Conservation (phyloP, 2,329 filamentous ascomycete species). For the Fusarium hainanense region DNA sequence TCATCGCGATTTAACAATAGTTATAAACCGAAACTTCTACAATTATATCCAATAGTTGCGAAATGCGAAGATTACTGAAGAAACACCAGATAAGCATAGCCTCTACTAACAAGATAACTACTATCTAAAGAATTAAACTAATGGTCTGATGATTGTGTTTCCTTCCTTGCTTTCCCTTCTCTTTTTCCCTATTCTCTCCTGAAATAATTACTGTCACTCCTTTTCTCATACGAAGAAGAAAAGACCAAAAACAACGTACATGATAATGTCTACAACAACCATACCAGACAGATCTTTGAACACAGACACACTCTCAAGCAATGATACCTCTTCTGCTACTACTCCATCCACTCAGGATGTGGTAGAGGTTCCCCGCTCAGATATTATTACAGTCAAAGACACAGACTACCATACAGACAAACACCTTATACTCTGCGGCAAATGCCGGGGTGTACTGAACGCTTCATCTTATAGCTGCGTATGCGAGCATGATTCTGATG, state of each 20-base stretch:
- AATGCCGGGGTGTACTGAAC: conserved; percentile 26
- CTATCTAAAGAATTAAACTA: conserved; percentile 6
- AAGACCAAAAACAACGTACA: neutral
- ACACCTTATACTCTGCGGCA: conserved; percentile 18
- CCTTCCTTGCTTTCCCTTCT: neutral
- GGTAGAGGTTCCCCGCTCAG: conserved; percentile 23
- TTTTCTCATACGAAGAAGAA: neutral
- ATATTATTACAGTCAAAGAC: conserved; percentile 11
- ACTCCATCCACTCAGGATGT: conserved; percentile 16
- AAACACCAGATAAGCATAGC: neutral
- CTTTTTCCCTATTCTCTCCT: neutral
- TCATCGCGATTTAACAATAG: neutral
- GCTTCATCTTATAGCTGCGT: conserved; percentile 15
- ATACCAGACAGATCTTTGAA: neutral
- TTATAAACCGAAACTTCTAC: conserved; percentile 15
- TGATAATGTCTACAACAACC: conserved; percentile 12
- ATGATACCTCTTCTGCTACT: neutral
- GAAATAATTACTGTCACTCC: neutral
- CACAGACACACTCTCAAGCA: neutral
- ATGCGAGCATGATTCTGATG: conserved; percentile 21
- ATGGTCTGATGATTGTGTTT: neutral
- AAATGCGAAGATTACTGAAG: neutral
- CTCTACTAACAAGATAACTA: neutral
- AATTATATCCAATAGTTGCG: neutral
- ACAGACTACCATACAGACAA: conserved; percentile 21